Evolutionary conservation across 495 filamentous ascomycete species (phyloP).

Genomic region (Bacidia gigantensis): DNA sequence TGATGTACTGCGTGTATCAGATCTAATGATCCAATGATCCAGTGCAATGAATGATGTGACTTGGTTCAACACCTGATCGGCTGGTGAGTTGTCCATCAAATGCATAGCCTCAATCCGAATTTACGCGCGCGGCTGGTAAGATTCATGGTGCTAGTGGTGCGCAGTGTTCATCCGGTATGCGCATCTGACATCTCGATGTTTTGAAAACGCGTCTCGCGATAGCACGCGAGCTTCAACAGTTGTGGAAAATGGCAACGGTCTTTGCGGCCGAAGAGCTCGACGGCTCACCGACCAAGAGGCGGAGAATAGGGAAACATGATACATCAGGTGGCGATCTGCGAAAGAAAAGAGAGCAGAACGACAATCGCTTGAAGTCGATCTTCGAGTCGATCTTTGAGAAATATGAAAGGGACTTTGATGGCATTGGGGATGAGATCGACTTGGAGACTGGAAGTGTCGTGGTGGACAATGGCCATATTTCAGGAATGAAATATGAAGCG

Average conservation of each 20-base stretch:
- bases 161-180: too few species aligned
- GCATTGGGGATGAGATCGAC: constrained; percentile 72
- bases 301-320: constrained; percentile 31
- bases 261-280: constrained; percentile 22
- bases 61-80: too few species aligned
- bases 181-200: too few species aligned
- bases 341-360: constrained; percentile 45
- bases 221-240: background rate
- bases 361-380: constrained; percentile 54
- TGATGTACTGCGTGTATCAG: too few species aligned
- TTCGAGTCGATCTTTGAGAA: constrained; percentile 84
- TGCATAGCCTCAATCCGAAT: too few species aligned
- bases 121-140: too few species aligned
- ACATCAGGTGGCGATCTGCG: constrained; percentile 40
- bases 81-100: too few species aligned
- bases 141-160: too few species aligned
- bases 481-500: constrained; percentile 38
- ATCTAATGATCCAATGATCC: too few species aligned
- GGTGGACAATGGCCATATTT: constrained; percentile 76
- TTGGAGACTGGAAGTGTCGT: constrained; percentile 61
- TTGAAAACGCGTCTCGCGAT: background rate
- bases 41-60: too few species aligned
- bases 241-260: background rate
- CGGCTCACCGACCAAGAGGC: constrained; percentile 46
- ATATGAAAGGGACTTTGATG: constrained; percentile 70